Evolutionary conservation across 2,329 filamentous ascomycete species (phyloP).

Genomic region (Fusarium sp.): DNA sequence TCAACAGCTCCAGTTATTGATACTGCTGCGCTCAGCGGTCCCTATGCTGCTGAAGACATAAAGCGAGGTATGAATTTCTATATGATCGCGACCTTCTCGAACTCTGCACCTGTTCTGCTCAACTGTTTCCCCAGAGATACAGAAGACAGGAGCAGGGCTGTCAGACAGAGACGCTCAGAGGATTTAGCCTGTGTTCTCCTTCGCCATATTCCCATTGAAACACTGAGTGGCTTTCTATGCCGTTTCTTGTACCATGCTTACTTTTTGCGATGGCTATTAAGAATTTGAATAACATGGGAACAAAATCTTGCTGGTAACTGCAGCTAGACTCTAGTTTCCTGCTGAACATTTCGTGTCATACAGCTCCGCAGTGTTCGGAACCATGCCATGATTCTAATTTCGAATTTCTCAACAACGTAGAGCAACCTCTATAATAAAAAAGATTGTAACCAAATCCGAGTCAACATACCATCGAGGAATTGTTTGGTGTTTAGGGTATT

Average conservation of each 20-base stretch:
- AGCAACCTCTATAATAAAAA: accelerated
- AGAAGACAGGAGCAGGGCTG: neutral
- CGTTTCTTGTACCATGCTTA: neutral
- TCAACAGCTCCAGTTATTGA: neutral
- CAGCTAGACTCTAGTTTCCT: no score
- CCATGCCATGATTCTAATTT: neutral
- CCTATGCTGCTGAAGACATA: no score
- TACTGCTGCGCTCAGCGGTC: no score
- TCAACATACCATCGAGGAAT: no score
- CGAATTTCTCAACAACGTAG: accelerated
- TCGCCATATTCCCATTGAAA: neutral
- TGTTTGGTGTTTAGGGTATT: neutral
- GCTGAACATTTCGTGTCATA: no score
- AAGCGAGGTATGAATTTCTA: no score
- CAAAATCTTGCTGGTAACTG: no score
- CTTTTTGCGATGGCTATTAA: neutral
- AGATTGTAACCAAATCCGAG: accelerated
- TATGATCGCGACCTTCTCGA: accelerated
- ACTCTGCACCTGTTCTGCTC: neutral
- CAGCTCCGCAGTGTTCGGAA: no score
- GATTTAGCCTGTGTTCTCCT: neutral
- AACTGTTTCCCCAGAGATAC: neutral
- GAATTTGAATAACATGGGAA: no score
- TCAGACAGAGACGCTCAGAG: neutral
- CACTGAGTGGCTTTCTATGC: neutral